phyloP scores from a whole-genome alignment of 2,329 filamentous ascomycete species.

The Coleophoma eucalyptorum region DNA sequence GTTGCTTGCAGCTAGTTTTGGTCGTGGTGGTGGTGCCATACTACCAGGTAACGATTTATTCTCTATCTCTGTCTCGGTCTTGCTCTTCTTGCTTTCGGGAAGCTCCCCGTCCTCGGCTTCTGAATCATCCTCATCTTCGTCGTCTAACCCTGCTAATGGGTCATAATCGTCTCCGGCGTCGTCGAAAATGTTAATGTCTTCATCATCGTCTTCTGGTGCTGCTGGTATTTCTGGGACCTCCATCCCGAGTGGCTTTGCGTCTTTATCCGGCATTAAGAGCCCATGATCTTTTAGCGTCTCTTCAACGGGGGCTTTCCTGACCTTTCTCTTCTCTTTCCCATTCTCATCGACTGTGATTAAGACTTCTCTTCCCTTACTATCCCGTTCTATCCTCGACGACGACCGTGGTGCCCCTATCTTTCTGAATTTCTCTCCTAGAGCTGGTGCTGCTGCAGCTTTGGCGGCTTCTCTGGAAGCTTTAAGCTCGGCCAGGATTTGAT shows the following conservation, averaged over 20 bases:
- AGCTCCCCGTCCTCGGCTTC: constrained; percentile 41
- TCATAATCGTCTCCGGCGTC: constrained; percentile 65
- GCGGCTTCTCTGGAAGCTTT: constrained; percentile 60
- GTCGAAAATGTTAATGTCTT: constrained; percentile 63
- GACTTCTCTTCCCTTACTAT: constrained; percentile 58
- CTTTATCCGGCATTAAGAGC: constrained; percentile 48
- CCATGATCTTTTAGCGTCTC: constrained; percentile 34
- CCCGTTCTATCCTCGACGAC: constrained; percentile 55
- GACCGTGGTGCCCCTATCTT: constrained; percentile 56
- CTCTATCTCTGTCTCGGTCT: constrained; percentile 3
- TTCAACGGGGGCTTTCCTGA: constrained; percentile 47
- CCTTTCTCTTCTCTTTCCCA: constrained; percentile 62
- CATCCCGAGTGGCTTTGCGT: constrained; percentile 58
- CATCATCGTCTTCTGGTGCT: constrained; percentile 43
- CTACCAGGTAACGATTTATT: constrained; percentile 9
- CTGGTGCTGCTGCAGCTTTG: constrained; percentile 44
- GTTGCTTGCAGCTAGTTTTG: constrained; percentile 29
- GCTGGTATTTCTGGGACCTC: constrained; percentile 56
- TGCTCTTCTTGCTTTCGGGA: constrained; percentile 23
- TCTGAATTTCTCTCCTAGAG: constrained; percentile 57
- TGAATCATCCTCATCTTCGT: constrained; percentile 31
- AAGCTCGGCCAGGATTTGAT: constrained; percentile 65
- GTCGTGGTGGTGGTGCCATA: constrained; percentile 45
- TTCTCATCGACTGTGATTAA: constrained; percentile 64
- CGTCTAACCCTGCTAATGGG: constrained; percentile 55